Evolutionary conservation across 352 stramenopile genomes (phyloP).

Genomic region (Phytophthora chlamydospora): DNA sequence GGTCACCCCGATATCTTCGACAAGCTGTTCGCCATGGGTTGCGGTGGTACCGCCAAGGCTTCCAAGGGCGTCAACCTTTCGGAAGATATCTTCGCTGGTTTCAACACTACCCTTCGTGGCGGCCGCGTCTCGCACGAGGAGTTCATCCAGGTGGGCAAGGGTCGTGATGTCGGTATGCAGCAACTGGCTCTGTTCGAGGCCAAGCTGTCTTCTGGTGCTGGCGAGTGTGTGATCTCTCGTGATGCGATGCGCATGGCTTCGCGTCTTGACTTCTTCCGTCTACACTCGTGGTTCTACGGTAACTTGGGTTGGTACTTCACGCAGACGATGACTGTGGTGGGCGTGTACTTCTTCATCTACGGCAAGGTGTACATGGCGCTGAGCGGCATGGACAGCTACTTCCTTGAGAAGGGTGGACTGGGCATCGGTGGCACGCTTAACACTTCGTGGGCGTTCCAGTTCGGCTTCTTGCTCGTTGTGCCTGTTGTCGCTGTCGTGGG

Average conservation of each 20-base stretch:
- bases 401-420: conserved; percentile 92
- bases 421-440: conserved; percentile 95
- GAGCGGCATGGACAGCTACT: conserved; percentile 92
- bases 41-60: conserved; percentile 81
- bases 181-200: conserved; percentile 99
- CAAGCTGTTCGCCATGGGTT: conserved; percentile 86
- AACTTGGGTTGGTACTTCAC: conserved; percentile 99
- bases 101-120: conserved; percentile 83
- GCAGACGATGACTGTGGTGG: conserved; percentile 97
- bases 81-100: conserved; percentile 91
- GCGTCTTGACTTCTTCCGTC: conserved; percentile 97
- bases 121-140: conserved; percentile 83
- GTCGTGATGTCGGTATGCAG: conserved; percentile 98
- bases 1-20: conserved; percentile 91
- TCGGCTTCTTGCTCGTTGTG: conserved; percentile 97
- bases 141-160: conserved; percentile 94
- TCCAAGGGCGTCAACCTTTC: conserved; percentile 89
- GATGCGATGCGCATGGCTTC: conserved; percentile 96
- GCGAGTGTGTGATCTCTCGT: conserved; percentile 97
- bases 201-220: conserved; percentile 96
- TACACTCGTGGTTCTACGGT: conserved; percentile 98
- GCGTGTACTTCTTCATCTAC: conserved; percentile 99
- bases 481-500: conserved; percentile 97
- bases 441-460: conserved; percentile 96
- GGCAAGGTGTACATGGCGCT: conserved; percentile 97